A percentile compares a stretch with the other conserved stretches of the same genome.
Evolutionary conservation across 192 early-diverging fungal genomes (phyloP).

Genomic region (Coemansia sp.): DNA sequence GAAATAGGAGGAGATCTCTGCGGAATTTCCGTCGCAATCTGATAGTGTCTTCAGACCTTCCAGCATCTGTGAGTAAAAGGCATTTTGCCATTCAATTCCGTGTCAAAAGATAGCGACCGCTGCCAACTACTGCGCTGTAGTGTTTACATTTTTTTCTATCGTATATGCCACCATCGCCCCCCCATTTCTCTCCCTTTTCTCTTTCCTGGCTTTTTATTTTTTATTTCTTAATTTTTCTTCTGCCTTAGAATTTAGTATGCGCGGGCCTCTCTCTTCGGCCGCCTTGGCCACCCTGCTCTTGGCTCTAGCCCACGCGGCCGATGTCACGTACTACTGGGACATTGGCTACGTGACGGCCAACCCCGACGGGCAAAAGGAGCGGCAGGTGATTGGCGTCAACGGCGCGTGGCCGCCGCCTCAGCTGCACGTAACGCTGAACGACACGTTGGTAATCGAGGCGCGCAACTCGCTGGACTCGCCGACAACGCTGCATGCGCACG

Average conservation of each 20-base stretch:
- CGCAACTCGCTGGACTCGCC: constrained; percentile 58
- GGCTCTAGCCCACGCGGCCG: constrained; percentile 37
- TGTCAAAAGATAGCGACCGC: too few species aligned
- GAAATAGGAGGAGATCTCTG: too few species aligned
- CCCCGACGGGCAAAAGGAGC: constrained; percentile 61
- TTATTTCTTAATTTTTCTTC: background rate
- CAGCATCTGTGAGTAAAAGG: too few species aligned
- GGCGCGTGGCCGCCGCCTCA: constrained; percentile 58
- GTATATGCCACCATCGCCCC: background rate
- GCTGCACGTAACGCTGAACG: constrained; percentile 28
- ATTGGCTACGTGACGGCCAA: constrained; percentile 62
- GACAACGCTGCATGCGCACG: constrained; percentile 72
- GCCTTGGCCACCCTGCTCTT: constrained; percentile 14
- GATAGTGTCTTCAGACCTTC: too few species aligned
- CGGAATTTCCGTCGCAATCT: too few species aligned
- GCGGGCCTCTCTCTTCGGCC: constrained; percentile 34
- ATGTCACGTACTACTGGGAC: constrained; percentile 66
- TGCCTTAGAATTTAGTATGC: constrained; percentile 6
- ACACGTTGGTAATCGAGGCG: constrained; percentile 42
- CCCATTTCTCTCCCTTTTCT: background rate
- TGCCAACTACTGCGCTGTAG: too few species aligned
- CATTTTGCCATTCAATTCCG: too few species aligned
- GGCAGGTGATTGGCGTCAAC: constrained; percentile 69
- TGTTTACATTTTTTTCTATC: constrained; percentile 1
- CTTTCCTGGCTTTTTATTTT: background rate